A percentile compares a stretch with the other conserved stretches of the same genome.
Evolutionary conservation across 768 basidiomycete species (phyloP).

Genomic region (Suillus clintonianus): DNA sequence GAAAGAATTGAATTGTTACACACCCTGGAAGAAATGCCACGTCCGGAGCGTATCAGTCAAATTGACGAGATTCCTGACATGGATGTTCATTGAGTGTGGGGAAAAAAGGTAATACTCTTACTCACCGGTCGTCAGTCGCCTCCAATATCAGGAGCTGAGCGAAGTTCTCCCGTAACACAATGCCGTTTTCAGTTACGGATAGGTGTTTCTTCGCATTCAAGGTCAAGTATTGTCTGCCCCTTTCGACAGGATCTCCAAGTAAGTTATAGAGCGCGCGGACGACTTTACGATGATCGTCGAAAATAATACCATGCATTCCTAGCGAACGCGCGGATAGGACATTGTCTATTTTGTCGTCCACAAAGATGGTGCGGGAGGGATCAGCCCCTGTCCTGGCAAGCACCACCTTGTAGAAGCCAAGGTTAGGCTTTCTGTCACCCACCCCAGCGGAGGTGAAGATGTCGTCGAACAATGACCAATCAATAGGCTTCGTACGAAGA

Average conservation of each 20-base stretch:
- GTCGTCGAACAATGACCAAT: conserved; percentile 50
- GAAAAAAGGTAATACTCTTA: background rate
- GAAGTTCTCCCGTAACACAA: conserved; percentile 52
- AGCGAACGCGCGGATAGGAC: conserved; percentile 58
- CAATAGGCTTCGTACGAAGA: conserved; percentile 44
- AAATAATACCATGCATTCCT: conserved; percentile 56
- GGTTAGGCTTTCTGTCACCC: conserved; percentile 58
- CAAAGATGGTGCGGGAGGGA: conserved; percentile 50
- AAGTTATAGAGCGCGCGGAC: conserved; percentile 48
- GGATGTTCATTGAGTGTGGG: background rate
- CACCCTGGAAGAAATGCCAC: conserved; percentile 60
- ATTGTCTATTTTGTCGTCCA: conserved; percentile 64
- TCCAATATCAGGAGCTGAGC: conserved; percentile 62
- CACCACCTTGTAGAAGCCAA: conserved; percentile 54
- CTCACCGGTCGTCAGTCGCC: conserved; percentile 46
- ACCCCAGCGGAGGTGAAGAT: conserved; percentile 54
- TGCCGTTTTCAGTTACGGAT: conserved; percentile 47
- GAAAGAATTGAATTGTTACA: conserved; percentile 1
- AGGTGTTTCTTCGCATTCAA: conserved; percentile 40
- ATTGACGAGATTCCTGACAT: conserved; percentile 43
- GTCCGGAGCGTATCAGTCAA: conserved; percentile 39
- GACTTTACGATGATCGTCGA: conserved; percentile 43
- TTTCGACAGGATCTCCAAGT: conserved; percentile 45
- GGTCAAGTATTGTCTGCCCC: conserved; percentile 44
- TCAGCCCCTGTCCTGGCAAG: conserved; percentile 46